Base-by-base conservation (phyloP, 768 basidiomycete species). In the Suillus occidentalis region DNA sequence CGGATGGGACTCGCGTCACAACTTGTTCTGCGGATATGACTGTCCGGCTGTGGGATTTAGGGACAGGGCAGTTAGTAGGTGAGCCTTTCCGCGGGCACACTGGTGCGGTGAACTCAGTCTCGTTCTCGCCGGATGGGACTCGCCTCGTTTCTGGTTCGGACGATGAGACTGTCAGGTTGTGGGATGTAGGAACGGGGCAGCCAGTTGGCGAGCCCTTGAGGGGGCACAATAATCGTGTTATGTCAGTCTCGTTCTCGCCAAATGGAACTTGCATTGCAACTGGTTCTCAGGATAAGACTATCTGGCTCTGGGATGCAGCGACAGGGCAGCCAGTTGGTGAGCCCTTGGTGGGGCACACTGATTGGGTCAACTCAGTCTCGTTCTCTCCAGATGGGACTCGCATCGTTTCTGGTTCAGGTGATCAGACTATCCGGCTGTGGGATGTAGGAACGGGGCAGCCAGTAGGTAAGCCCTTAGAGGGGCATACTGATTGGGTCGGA, bases 91-190 rank as follows among this genome's bases (percentile, higher is more conserved):
- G 42, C 16, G 58, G 58, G 12, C 58, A 60, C 16, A 37, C 16
- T n/a, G 8, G 22, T 0, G 2, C 1, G 2, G 18, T 60, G 3
- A 25, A 22, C 10, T 60, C 58, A 60, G 37, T 60, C n/a, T 60
- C 37, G 16, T 60, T 60, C 37, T 40, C 58, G 39, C 37, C 58
- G 4, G 58, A 40, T 60, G 58, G 58, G 6, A 42, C 28, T 10
- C 39, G 58, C 10, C 40, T 60, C 64, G 67, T 18, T 14, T 70
- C 72, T 65, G 66, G 65, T 7, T 60, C 69, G 43, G 1, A 13
- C 1, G 71, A 72, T 9, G 0, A 8, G 0, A 70, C 72, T 5
- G 63, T 75, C 14, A 64, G 57, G 9, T 13, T 75, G 4, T 76
- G 72, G 73, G 43, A 70, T 64, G 66, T 55, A 20, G 63, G 9